Conservation (phyloP, 306 rosid species). For the Cicer chorassanicum region DNA sequence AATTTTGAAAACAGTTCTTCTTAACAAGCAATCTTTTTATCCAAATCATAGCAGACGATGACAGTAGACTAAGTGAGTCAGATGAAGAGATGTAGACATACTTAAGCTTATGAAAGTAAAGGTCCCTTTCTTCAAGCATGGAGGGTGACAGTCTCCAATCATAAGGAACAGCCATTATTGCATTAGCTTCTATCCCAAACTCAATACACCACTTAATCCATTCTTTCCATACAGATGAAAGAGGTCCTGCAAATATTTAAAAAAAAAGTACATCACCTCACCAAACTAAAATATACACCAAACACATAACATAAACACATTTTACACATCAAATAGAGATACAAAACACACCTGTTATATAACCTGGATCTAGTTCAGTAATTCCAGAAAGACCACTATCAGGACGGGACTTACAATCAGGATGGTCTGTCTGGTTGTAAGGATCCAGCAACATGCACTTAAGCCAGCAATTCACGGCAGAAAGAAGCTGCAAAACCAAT, state of each 20-base stretch:
- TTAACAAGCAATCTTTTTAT: constrained; percentile 19
- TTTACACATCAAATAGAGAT: neutral
- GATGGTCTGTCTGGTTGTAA: constrained; percentile 92
- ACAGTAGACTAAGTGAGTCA: constrained; percentile 22
- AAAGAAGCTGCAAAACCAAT: constrained; percentile 73
- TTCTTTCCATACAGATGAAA: constrained; percentile 96
- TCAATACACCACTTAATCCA: constrained; percentile 99
- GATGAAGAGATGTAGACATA: constrained; percentile 53
- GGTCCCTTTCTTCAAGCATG: constrained; percentile 94
- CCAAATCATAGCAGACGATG: constrained; percentile 32
- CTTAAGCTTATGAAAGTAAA: constrained; percentile 97
- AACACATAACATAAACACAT: neutral
- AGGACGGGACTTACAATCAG: constrained; percentile 94
- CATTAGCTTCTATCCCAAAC: constrained; percentile 95
- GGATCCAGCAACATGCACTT: constrained; percentile 93
- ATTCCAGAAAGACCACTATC: constrained; percentile 98
- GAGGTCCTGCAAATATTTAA: constrained; percentile 69
- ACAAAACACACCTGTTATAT: constrained; percentile 74
- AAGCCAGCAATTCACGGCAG: constrained; percentile 97
- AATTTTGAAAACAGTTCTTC: constrained; percentile 9
- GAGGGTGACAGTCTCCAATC: constrained; percentile 97
- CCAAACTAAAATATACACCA: constrained; percentile 11
- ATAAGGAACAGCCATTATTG: constrained; percentile 94
- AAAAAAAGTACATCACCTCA: constrained; percentile 18
- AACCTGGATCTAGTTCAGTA: constrained; percentile 98